These are phyloP conservation scores for Pecoramyces ruminantium DNA, from an alignment of 192 early-diverging fungal genomes.

Conservation along the genomic window DNA sequence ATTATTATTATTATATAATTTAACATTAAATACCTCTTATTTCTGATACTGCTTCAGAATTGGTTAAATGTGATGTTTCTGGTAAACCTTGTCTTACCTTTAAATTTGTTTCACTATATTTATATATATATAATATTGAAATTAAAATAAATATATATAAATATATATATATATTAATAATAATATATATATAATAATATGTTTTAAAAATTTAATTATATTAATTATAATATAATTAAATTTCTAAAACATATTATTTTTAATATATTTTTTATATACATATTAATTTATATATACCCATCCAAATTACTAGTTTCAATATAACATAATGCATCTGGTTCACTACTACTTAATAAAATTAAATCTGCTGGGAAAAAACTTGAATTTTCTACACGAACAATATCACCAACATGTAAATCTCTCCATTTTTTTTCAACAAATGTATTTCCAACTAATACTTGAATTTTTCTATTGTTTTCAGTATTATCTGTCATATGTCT, in stretches of 20 bases:
- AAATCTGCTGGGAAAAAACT: slow-evolving; percentile 87
- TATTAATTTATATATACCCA: slow-evolving; percentile 31
- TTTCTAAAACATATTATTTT: no score
- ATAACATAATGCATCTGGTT: slow-evolving; percentile 92
- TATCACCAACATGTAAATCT: slow-evolving; percentile 76
- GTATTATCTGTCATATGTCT: slow-evolving; percentile 57
- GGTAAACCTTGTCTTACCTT: slow-evolving; percentile 89
- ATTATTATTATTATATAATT: no score
- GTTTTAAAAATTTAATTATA: no score
- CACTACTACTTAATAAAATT: slow-evolving; percentile 72
- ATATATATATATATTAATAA: not conserved
- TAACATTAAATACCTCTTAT: slow-evolving; percentile 29
- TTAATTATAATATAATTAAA: slow-evolving; percentile 1
- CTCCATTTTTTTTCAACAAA: slow-evolving; percentile 71
- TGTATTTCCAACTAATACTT: not conserved
- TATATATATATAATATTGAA: no score
- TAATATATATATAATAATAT: no score
- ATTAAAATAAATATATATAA: no score
- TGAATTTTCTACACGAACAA: slow-evolving; percentile 71
- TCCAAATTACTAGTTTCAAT: slow-evolving; percentile 97
- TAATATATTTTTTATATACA: no score
- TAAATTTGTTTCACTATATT: slow-evolving; percentile 80
- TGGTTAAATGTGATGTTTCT: slow-evolving; percentile 60
- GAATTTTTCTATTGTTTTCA: slow-evolving; percentile 25
- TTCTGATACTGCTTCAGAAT: slow-evolving; percentile 43